phyloP scores from a whole-genome alignment of 345 rosid species.

The Cardamine resedifolia region DNA sequence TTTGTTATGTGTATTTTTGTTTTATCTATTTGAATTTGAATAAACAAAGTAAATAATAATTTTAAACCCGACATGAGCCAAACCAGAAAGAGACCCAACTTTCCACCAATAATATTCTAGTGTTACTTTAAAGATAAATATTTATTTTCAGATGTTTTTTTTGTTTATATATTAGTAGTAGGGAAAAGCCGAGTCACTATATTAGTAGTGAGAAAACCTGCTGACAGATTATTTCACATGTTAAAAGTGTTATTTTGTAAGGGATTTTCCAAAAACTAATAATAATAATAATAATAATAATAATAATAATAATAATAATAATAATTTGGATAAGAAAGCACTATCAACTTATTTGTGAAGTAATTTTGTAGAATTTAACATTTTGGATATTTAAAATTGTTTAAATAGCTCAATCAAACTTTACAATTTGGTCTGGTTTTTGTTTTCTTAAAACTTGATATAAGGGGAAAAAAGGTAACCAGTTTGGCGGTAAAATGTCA shows the following conservation, averaged over 20 bases:
- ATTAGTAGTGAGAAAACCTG: not conserved
- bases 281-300: no score
- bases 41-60: not conserved
- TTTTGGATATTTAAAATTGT: not conserved
- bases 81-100: constrained; percentile 1
- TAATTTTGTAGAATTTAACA: not conserved
- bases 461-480: not conserved
- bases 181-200: not conserved
- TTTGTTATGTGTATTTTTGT: constrained; percentile 27
- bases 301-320: no score
- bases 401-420: not conserved
- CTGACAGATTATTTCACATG: not conserved
- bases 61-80: not conserved
- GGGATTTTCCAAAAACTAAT: no score
- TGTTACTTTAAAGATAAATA: not conserved
- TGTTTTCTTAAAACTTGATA: not conserved
- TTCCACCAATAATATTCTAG: constrained; percentile 4
- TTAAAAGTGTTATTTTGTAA: not conserved
- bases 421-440: not conserved
- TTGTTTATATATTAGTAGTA: no score
- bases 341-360: not conserved
- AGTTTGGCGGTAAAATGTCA: constrained; percentile 45
- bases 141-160: not conserved
- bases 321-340: not conserved
- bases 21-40: constrained; percentile 17